Conservation (phyloP, 2,329 filamentous ascomycete species). For the Aspergillus thermomutatus region DNA sequence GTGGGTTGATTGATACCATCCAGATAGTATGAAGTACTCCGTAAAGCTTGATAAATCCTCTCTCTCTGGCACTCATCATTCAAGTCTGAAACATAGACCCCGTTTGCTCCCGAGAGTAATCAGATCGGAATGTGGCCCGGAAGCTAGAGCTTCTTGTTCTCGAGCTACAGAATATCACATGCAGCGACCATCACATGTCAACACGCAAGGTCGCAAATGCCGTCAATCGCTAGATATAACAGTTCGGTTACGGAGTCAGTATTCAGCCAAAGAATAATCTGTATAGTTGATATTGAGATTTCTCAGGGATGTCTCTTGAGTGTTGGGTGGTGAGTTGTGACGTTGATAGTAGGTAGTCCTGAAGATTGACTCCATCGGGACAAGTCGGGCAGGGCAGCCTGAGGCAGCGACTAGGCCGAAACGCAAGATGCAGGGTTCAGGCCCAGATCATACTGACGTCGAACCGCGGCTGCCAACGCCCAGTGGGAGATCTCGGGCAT, state of each 20-base stretch:
- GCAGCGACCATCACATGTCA: neutral
- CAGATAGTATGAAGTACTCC: neutral
- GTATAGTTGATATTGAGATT: neutral
- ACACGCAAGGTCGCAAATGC: neutral
- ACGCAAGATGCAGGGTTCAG: neutral
- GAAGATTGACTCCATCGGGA: neutral
- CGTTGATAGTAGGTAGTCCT: neutral
- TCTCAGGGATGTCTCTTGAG: neutral
- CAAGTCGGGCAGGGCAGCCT: neutral
- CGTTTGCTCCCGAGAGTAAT: neutral
- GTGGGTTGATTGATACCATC: neutral
- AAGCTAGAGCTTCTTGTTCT: neutral
- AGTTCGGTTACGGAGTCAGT: neutral
- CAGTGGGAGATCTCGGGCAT: slow-evolving; percentile 14
- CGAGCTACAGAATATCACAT: neutral
- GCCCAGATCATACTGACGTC: neutral
- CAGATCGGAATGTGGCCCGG: neutral
- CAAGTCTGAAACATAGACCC: neutral
- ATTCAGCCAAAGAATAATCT: neutral
- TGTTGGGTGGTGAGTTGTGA: neutral
- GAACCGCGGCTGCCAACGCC: slow-evolving; percentile 13
- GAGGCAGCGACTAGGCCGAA: neutral
- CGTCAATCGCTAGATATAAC: neutral
- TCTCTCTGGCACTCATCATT: neutral
- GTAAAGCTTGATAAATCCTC: neutral